These are phyloP conservation scores for Crithidia thermophila DNA, from an alignment of 208 protist species.

Conservation along the genomic window DNA sequence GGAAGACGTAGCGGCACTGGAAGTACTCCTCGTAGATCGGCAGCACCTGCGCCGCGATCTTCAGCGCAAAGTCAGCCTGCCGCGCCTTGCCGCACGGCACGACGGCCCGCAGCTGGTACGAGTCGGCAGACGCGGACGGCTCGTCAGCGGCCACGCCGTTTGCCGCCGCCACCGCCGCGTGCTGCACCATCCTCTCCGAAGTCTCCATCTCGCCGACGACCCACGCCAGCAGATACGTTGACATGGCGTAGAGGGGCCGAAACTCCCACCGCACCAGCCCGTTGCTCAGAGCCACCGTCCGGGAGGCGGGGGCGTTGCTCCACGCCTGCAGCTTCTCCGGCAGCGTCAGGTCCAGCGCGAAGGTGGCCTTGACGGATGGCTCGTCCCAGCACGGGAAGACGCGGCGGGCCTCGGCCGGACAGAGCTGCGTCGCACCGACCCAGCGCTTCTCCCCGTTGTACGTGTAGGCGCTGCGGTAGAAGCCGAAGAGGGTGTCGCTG, in stretches of 20 bases:
- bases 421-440: slow-evolving; percentile 93
- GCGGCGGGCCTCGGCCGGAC: slow-evolving; percentile 91
- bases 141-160: not conserved
- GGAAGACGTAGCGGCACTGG: slow-evolving; percentile 85
- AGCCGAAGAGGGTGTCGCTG: slow-evolving; percentile 92
- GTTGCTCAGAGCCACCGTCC: slow-evolving; percentile 20
- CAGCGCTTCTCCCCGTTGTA: slow-evolving; percentile 59
- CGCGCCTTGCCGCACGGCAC: slow-evolving; percentile 47
- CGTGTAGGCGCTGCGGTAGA: slow-evolving; percentile 94
- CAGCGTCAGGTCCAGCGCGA: slow-evolving; percentile 89
- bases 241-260: slow-evolving; percentile 88
- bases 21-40: slow-evolving; percentile 88
- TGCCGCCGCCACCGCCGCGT: slow-evolving; percentile 25
- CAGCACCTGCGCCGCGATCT: slow-evolving; percentile 70
- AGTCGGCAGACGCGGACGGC: not conserved
- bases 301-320: slow-evolving; percentile 85
- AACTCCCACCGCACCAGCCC: slow-evolving; percentile 53
- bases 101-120: slow-evolving; percentile 53
- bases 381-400: slow-evolving; percentile 97
- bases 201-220: slow-evolving; percentile 89
- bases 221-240: slow-evolving; percentile 97
- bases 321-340: slow-evolving; percentile 67
- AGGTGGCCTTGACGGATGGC: slow-evolving; percentile 94
- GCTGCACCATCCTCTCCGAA: slow-evolving; percentile 19
- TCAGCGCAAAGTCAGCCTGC: slow-evolving; percentile 75